phyloP scores from a whole-genome alignment of 805 yeast genomes.

The Candida saitoana region DNA sequence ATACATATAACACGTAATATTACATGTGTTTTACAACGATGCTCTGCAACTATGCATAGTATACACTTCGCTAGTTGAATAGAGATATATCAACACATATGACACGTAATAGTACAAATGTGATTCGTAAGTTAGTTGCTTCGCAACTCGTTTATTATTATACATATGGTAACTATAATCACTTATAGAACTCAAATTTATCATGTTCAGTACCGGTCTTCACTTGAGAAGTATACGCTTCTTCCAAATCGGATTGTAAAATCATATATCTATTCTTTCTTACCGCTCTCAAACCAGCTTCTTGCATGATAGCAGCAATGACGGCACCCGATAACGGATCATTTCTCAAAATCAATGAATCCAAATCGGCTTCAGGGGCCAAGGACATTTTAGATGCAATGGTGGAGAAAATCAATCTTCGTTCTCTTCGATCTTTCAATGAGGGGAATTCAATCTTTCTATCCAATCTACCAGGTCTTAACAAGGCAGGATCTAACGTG shows the following conservation, averaged over 20 bases:
- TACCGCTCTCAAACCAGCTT: conserved; percentile 97
- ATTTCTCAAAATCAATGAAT: conserved; percentile 88
- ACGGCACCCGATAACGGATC: conserved; percentile 97
- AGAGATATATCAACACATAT: too few species aligned
- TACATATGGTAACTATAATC: conserved; percentile 2
- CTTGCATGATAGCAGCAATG: conserved; percentile 99
- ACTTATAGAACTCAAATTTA: conserved; percentile 96
- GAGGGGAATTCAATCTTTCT: conserved; percentile 97
- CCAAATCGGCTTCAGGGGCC: conserved; percentile 96
- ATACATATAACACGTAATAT: neutral
- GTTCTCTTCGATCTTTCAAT: conserved; percentile 93
- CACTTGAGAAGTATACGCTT: conserved; percentile 95
- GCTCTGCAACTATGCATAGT: too few species aligned
- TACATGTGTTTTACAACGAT: too few species aligned
- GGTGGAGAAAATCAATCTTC: conserved; percentile 93
- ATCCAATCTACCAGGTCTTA: conserved; percentile 98
- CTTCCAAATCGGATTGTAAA: conserved; percentile 92
- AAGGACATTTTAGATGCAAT: conserved; percentile 96
- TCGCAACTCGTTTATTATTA: too few species aligned
- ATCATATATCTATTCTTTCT: conserved; percentile 97
- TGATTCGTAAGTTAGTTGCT: too few species aligned
- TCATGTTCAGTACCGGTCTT: conserved; percentile 94
- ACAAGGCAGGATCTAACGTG: conserved; percentile 94
- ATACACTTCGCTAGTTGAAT: too few species aligned
- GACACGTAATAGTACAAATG: too few species aligned